Evolutionary conservation across 352 stramenopile species (phyloP), one percentile per base, ranked within the genome.

Genomic region (Phytophthora sp.): DNA sequence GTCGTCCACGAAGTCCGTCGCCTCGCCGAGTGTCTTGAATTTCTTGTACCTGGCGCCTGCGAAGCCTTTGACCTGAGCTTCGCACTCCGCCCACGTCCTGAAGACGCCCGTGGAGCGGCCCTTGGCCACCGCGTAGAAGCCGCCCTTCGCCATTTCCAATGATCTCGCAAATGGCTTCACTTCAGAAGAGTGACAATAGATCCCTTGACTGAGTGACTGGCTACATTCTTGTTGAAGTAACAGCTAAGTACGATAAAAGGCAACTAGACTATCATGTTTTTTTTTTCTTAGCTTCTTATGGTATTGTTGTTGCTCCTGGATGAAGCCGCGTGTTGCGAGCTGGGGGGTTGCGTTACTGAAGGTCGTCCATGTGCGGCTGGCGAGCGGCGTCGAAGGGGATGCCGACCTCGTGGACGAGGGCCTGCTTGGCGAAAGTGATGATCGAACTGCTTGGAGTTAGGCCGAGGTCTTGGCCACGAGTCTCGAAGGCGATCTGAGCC

Each of bases 61-160:
- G 43, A 86, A 89, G 15, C 82, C 78, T 52, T 86, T 80, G 10
- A 94, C 79, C 37, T 87, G 70, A 31, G 68, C 66, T 46, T 92
- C 52, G 21, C 56, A 69, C 45, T 72, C 62, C 3, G 23, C 23
- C 86, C 83, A 94, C 6, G 79, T 76, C 17, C 43, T 64, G 64
- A 84, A 92, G 38, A 94, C 52, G 35, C 83, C 86, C 0, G 66
- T 73, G 0, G 39, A 60, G n/a, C 83, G 77, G 0, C 84, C 84
- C 0, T 60, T 63, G 2, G 84, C 79, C 49, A 91, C 84, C 0
- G 80, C 84, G 72, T 91, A 93, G 50, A 72, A 90, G 66, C 49
- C 76, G 11, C 50, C 45, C n/a, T 62, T 67, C 24, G 56, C 31
- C 57, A 72, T 72, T 24, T n/a, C n/a, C n/a, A n/a, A n/a, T n/a